Base-by-base conservation (phyloP, 2,329 filamentous ascomycete species). In the Pseudogymnoascus sp. region DNA sequence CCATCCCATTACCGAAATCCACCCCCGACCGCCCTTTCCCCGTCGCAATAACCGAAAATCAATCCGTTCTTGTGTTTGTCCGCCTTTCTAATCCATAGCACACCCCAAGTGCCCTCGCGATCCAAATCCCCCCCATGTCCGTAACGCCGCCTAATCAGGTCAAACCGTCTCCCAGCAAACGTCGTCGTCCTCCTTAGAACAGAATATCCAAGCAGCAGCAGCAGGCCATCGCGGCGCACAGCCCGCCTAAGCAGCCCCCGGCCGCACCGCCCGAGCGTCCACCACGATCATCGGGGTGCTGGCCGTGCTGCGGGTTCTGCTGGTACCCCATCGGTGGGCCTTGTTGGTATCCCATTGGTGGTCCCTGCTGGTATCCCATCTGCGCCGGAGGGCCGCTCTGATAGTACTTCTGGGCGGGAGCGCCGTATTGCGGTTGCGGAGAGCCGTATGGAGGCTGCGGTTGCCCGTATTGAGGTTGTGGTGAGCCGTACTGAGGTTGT, bases 191-290 rank as follows among this genome's bases (percentile, higher is more conserved):
- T 21, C 39, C 52, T 65, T 75, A 78, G 64, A 79, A 77, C 66
- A 79, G 67, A 62, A 76, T 72, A 64, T 79, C 77, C 70, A 79
- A 72, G 71, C 77, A 79, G 65, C 77, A 79, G 65, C 77, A 79
- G 65, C 76, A 78, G 35, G 77, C 77, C 68, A 78, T 63, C 59
- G 70, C 72, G 8, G 72, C 77, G 62, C 76, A 67, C 41, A 77
- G 63, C 13, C 72, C 77, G 3, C 73, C 73, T 35, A 75, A 70
- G 33, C 77, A 67, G 1, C 76, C 76, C 3, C 69, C 71, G 7
- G 70, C 69, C 5, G 69, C 65, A 9, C 69, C 60, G 63, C 69
- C 63, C 63, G 69, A 63, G 61, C 73, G 64, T 58, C 75, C 75
- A 61, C 75, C 75, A 61, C 76, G 73, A 5, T 61, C 62, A 60